Evolutionary conservation across 495 filamentous ascomycete genomes (phyloP), one percentile per base, ranked within the genome.

Genomic region (Penicillium salamii): DNA sequence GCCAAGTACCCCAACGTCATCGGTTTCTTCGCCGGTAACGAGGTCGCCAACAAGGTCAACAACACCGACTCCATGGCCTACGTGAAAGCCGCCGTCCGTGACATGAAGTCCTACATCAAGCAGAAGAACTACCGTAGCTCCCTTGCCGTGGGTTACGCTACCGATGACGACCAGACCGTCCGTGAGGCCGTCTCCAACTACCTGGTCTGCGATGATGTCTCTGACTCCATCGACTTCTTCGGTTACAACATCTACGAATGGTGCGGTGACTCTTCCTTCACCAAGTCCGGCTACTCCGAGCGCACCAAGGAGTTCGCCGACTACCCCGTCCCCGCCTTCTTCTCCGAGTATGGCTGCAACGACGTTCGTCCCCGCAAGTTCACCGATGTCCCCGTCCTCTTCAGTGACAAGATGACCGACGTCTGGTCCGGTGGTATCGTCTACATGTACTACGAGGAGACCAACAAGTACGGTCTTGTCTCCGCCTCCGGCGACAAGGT

Each of bases 161-260:
- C 92, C 64, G 93, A 95, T 65, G 93, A 98, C 58, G 89, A 96
- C 60, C 69, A 82, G 9, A 76, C 79, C 7, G 95, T 96, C 58
- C 89, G 95, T 62, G 72, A 69, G 38, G 62, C 87, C 55, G 78
- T 97, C 58, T 86, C 88, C 41, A 71, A 90, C 64, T 98, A 95
- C 76, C 95, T 98, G 73, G 87, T 95, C 77, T 98, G 93, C 65
- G 90, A 90, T 54, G 70, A 85, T 40, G 47, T 75, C 36, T 67
- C 65, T 0, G 76, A 80, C 33, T 76, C 83, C 43, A 95, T 97
- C 52, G 95, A 97, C 71, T 96, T 91, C 78, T 97, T 91, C 88
- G 95, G 93, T 46, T 97, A 97, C 84, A 98, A 98, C 75, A 96
- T 97, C 77, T 97, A 97, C 76, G 91, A 90, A 46, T 98, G 92